phyloP scores from a whole-genome alignment of 1,139 yeast genomes.

The Casaregolazyma suthepensis region DNA sequence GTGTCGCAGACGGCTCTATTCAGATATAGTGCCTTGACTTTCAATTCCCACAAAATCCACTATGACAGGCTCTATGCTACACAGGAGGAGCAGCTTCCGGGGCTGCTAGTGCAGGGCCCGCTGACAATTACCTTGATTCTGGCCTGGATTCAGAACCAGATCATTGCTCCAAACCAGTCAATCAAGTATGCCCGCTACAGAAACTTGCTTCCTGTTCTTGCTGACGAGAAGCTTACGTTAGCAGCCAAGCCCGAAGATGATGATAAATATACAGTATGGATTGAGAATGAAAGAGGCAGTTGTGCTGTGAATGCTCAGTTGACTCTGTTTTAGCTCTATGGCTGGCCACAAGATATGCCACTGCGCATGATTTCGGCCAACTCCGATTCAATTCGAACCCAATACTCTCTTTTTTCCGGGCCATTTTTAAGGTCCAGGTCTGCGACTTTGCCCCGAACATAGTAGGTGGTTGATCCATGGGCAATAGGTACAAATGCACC shows the following conservation, averaged over 20 bases:
- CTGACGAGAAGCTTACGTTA: conserved; percentile 29
- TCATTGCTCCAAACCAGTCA: conserved; percentile 15
- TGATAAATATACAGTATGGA: conserved; percentile 28
- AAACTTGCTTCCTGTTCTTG: conserved; percentile 46
- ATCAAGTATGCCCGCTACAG: conserved; percentile 41
- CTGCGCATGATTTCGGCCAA: conserved; percentile 16
- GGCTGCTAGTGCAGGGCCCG: conserved; percentile 76
- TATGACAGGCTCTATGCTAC: conserved; percentile 52
- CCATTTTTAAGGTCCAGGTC: conserved; percentile 36
- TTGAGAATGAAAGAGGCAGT: conserved; percentile 28
- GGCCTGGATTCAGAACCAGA: conserved; percentile 35
- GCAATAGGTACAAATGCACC: conserved; percentile 2
- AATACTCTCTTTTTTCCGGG: conserved; percentile 26
- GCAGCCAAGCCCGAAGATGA: conserved; percentile 18
- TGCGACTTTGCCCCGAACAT: conserved; percentile 24
- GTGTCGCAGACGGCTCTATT: conserved; percentile 37
- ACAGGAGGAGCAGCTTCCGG: conserved; percentile 52
- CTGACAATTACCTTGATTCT: conserved; percentile 55
- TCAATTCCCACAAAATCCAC: conserved; percentile 81
- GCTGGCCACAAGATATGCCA: not conserved
- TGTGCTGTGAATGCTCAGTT: conserved; percentile 22
- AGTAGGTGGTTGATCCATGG: conserved; percentile 1
- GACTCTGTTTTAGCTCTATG: conserved; percentile 7
- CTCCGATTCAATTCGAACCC: conserved; percentile 29
- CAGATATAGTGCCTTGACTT: conserved; percentile 67